Base-by-base conservation (phyloP, 179 eudicot species). In the Sideroxylon spinosum region DNA sequence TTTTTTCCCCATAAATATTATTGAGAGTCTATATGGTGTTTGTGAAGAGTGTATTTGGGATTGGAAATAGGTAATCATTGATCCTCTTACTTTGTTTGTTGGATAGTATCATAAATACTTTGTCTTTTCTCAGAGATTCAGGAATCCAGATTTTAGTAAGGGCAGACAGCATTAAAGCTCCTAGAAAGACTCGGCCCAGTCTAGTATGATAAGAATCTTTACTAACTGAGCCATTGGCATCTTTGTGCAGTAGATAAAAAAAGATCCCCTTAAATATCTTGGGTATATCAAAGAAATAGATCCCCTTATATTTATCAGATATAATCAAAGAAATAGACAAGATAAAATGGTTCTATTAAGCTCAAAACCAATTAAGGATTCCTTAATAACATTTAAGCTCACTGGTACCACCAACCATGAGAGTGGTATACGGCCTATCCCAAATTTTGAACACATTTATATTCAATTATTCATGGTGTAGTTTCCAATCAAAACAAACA, bases 341-440 rank as follows among this genome's bases (percentile, higher is more conserved):
- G 72, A 65, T 56, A 53, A 11, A 52, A 50, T 76, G 9, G 49
- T n/a, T 76, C 48, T n/a, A 19, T 52, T 0, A 10, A 49, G 59
- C 28, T 76, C 49, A 62, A 12, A 25, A 44, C 46, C 44, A 37
- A 37, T 49, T 52, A 26, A 46, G 19, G 50, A 67, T 19, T 63
- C 26, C 22, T 64, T 52, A 9, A 52, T 7, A 62, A 75, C n/a
- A 49, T 7, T 16, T 48, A 26, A 46, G 23, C 60, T 19, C 59
- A 5, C 20, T 19, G 44, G 16, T 63, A 46, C 57, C 19, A 64
- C 60, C 57, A 63, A 37, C 44, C 44, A 37, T 75, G 64, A 65
- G n/a, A 75, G 56, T 16, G 44, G 48, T 28, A 64, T 49, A 71
- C 52, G 20, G 73, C 73, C 61, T 28, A 17, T 49, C 62, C 70